A percentile compares a stretch with the other conserved stretches of the same genome.
Conservation (phyloP, 2,329 filamentous ascomycete genomes). For the Cladosporium sp. region DNA sequence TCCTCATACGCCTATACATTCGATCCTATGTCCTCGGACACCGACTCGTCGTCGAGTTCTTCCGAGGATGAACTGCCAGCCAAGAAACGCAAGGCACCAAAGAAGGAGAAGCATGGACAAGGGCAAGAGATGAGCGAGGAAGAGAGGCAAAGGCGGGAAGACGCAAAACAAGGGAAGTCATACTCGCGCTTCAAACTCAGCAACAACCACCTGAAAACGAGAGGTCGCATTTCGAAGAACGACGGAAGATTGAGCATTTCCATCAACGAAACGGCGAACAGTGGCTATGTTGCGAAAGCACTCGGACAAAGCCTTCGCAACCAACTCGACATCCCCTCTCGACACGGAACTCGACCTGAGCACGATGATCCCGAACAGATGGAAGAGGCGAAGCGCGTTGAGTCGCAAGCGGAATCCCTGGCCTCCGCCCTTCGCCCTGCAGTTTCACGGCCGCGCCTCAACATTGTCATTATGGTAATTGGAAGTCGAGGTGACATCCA, state of each 20-base stretch:
- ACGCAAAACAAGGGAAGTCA: constrained; percentile 17
- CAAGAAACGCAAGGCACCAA: constrained; percentile 7
- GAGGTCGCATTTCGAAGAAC: constrained; percentile 60
- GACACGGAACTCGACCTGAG: constrained; percentile 25
- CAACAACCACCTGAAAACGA: constrained; percentile 62
- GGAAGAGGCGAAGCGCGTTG: constrained; percentile 10
- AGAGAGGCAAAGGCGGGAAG: constrained; percentile 16
- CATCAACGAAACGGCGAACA: constrained; percentile 65
- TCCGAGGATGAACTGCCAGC: constrained; percentile 22
- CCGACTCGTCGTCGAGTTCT: constrained; percentile 23
- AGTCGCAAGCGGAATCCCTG: constrained; percentile 22
- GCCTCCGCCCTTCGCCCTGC: constrained; percentile 23
- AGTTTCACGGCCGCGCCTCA: constrained; percentile 50
- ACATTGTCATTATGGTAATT: constrained; percentile 81
- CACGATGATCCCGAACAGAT: constrained; percentile 5
- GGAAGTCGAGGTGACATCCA: constrained; percentile 77
- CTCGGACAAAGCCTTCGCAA: constrained; percentile 61
- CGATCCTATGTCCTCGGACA: constrained; percentile 26
- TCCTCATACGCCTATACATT: constrained; percentile 25
- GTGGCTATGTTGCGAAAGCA: constrained; percentile 69
- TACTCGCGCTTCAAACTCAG: constrained; percentile 57
- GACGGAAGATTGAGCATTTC: constrained; percentile 71
- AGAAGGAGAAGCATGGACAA: constrained; percentile 13
- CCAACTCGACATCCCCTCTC: constrained; percentile 40
- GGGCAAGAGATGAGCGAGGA: constrained; percentile 2